Base-by-base conservation (phyloP, 768 basidiomycete species). In the Leccinellum rugosiceps region DNA sequence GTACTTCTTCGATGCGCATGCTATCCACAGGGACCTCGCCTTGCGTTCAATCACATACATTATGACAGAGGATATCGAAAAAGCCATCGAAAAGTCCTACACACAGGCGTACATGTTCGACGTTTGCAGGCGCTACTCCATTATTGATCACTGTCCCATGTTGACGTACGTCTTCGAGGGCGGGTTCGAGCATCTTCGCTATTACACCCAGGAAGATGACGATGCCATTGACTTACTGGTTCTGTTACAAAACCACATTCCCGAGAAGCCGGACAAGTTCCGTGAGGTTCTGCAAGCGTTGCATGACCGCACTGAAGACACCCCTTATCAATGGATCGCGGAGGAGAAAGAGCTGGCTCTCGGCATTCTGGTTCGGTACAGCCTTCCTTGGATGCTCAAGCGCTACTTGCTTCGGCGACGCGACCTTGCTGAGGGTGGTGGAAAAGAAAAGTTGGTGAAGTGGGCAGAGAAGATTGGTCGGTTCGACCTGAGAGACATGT, bases 11-110 rank as follows among this genome's bases (percentile, higher is more conserved):
- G 58, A 68, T 49, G 48, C 57, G 3, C 61, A 65, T 45, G 43
- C 50, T 9, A 55, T 66, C 25, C 66, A 69, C 35, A 62, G 52
- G 55, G 69, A 69, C 32, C 69, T 70, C n/a, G 68, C 68, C 21
- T 48, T 71, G 50, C 61, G 68, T 25, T 68, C 66, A 15, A 68
- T 69, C 50, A 70, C 62, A 21, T 70, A 70, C 41, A 63, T 70
- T 54, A 58, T 69, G 61, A 11, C 60, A 3, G 60, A 58, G 6
- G 68, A 70, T 26, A 63, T 69, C 26, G 63, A 66, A 51, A 65
- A 34, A 19, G 66, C 63, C 5, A 67, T 69, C 52, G 26, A 26
- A 9, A 65, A 46, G 56, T 69, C 68, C 25, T 60, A 68, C 50
- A 62, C n/a, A 23, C 61, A 59, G 28, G 55, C 66, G 15, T 63